Evolutionary conservation across 805 yeast genomes (phyloP).

Genomic region (Kuraishia molischiana): DNA sequence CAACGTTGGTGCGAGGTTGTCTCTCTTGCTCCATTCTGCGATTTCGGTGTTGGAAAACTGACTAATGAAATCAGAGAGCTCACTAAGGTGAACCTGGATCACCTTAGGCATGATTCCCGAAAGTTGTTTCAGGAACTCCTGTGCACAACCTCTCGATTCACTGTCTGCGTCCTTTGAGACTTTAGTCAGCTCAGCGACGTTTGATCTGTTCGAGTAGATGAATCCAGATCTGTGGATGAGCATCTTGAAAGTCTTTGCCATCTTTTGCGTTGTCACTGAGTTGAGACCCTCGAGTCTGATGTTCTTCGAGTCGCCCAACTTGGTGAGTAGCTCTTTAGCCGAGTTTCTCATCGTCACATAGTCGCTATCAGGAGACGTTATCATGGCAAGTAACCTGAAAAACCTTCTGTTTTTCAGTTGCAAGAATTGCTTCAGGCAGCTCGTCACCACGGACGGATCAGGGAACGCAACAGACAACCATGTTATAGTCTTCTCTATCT

Average conservation of each 20-base stretch:
- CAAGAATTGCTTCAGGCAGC: slow-evolving; percentile 42
- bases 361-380: slow-evolving; percentile 48
- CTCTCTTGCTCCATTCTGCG: slow-evolving; percentile 1
- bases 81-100: slow-evolving; percentile 47
- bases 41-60: neutral
- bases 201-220: slow-evolving; percentile 56
- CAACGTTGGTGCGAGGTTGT: slow-evolving; percentile 28
- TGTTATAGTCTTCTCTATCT: slow-evolving; percentile 42
- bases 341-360: slow-evolving; percentile 51
- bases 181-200: slow-evolving; percentile 43
- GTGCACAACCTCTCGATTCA: slow-evolving; percentile 27
- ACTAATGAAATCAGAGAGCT: slow-evolving; percentile 27
- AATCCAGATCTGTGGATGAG: slow-evolving; percentile 54
- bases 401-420: slow-evolving; percentile 49
- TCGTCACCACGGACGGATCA: slow-evolving; percentile 33
- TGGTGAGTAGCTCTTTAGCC: slow-evolving; percentile 49
- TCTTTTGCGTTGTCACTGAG: slow-evolving; percentile 33
- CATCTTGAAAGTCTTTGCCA: slow-evolving; percentile 44
- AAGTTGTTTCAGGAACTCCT: slow-evolving; percentile 47
- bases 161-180: slow-evolving; percentile 26
- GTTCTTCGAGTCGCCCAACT: slow-evolving; percentile 42
- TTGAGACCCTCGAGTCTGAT: slow-evolving; percentile 17
- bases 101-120: slow-evolving; percentile 54
- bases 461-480: slow-evolving; percentile 60
- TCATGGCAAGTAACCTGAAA: slow-evolving; percentile 42